Conservation (phyloP, 129 eudicot genomes). For the Logfia minima region DNA sequence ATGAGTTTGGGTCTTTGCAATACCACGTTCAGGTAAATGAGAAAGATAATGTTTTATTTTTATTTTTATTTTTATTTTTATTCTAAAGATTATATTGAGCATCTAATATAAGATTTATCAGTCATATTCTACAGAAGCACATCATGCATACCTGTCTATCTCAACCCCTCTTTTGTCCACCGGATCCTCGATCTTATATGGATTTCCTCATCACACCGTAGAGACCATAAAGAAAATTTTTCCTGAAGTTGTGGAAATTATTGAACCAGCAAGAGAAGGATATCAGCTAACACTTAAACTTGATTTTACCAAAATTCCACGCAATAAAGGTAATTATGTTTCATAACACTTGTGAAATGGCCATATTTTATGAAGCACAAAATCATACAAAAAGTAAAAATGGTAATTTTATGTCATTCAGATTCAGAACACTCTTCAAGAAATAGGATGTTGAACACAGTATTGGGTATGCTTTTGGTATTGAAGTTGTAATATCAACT, state of each 20-base stretch:
- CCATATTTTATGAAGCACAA: neutral
- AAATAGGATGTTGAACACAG: neutral
- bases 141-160: slow-evolving; percentile 61
- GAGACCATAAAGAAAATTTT: slow-evolving; percentile 53
- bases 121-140: slow-evolving; percentile 68
- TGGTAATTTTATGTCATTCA: neutral
- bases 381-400: neutral
- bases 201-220: slow-evolving; percentile 39
- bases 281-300: slow-evolving; percentile 73
- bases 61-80: too few species aligned
- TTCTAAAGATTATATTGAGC: neutral
- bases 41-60: neutral
- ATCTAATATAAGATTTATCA: slow-evolving; percentile 35
- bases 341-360: neutral
- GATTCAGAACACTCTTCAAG: too few species aligned
- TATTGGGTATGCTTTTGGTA: neutral
- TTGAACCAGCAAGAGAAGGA: slow-evolving; percentile 71
- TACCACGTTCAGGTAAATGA: slow-evolving; percentile 79
- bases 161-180: slow-evolving; percentile 76
- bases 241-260: slow-evolving; percentile 55
- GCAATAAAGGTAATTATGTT: slow-evolving; percentile 54
- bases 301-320: slow-evolving; percentile 55
- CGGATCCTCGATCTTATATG: slow-evolving; percentile 43
- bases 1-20: slow-evolving; percentile 89
- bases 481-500: too few species aligned